phyloP scores from a whole-genome alignment of 208 protist genomes.

The Crithidia mellificae region DNA sequence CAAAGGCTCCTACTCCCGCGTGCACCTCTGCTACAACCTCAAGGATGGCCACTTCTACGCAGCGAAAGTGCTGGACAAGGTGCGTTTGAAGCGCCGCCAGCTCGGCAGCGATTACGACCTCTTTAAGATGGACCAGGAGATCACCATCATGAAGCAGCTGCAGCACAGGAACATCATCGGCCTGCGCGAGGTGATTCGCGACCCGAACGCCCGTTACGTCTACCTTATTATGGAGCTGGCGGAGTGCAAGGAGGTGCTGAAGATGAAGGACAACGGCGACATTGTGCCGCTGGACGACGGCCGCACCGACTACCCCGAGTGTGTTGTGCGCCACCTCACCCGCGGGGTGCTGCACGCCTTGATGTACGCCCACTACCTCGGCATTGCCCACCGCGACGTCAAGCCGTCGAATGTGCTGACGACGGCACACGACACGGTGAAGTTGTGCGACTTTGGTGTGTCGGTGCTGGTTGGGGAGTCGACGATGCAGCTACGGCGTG shows the following conservation, averaged over 20 bases:
- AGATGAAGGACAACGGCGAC: constrained; percentile 47
- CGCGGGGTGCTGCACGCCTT: constrained; percentile 45
- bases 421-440: constrained; percentile 56
- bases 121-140: constrained; percentile 69
- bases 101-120: constrained; percentile 38
- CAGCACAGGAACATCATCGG: constrained; percentile 90
- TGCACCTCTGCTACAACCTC: constrained; percentile 61
- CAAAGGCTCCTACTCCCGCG: constrained; percentile 62
- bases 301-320: constrained; percentile 35
- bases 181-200: constrained; percentile 93
- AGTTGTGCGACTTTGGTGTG: constrained; percentile 80
- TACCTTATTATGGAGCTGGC: constrained; percentile 90
- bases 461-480: constrained; percentile 43
- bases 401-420: constrained; percentile 80
- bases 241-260: constrained; percentile 51
- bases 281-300: constrained; percentile 37
- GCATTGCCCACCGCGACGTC: constrained; percentile 75
- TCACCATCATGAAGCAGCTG: constrained; percentile 93
- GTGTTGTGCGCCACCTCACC: constrained; percentile 31
- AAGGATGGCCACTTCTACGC: constrained; percentile 55
- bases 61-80: constrained; percentile 58
- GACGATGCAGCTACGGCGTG: constrained; percentile 36
- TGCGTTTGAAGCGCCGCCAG: constrained; percentile 37
- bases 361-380: constrained; percentile 53
- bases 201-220: constrained; percentile 77